Conservation (phyloP, 257 asterid species). For the Nicotiana otophora region DNA sequence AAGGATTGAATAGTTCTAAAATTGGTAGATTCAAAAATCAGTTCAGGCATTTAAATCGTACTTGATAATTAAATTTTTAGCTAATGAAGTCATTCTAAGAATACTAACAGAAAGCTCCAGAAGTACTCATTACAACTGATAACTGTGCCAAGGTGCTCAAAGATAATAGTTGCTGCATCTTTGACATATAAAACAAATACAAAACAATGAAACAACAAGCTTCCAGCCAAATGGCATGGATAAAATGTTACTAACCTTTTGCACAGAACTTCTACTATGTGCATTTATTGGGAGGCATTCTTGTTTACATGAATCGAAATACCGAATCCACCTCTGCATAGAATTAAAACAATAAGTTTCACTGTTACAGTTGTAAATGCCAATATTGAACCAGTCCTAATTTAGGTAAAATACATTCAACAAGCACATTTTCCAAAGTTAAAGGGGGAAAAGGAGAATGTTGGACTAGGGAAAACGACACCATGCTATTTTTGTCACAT, state of each 20-base stretch:
- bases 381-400: not conserved
- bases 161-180: not conserved
- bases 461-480: not conserved
- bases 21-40: not conserved
- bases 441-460: not conserved
- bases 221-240: not conserved
- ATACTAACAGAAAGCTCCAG: not conserved
- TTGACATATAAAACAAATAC: not conserved
- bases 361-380: not conserved
- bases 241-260: slow-evolving; percentile 52
- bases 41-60: not conserved
- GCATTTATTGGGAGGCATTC: slow-evolving; percentile 87
- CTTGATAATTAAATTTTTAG: not conserved
- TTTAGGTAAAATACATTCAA: not conserved
- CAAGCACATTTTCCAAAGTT: not conserved
- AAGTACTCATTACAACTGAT: not conserved
- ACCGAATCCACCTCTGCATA: slow-evolving; percentile 67
- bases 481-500: not conserved
- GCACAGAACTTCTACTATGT: slow-evolving; percentile 79
- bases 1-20: not conserved
- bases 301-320: slow-evolving; percentile 61
- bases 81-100: not conserved
- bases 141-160: not conserved
- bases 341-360: slow-evolving; percentile 10
- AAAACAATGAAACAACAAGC: not conserved